Evolutionary conservation across 257 asterid species (phyloP), one percentile per base, ranked within the genome.

Genomic region (Solanum arcanum): DNA sequence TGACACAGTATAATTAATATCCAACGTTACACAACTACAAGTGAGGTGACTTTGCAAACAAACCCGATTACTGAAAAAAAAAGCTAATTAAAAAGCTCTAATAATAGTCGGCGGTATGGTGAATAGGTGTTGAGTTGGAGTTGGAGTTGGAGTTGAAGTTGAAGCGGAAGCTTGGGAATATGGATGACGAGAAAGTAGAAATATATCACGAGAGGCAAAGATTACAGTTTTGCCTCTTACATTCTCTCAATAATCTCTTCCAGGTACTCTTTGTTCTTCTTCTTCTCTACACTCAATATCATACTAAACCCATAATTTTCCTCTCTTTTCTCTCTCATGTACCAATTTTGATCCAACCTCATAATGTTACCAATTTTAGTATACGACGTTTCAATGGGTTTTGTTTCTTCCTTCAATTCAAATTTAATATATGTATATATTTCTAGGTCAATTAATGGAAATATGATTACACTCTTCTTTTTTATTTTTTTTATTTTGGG

Each of bases 161-260:
- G 64, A 56, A 56, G 64, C 5, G 9, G 42, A 39, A 41, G 44
- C 12, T 37, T 37, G 39, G 39, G 39, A 37, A 16, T 86, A 95
- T 93, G 98, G 96, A 92, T 87, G 81, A 60, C 14, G 89, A 88
- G 73, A 88, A 33, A 91, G 86, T 83, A 8, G 49, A 39, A 83
- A 84, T 97, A 86, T 97, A 95, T 89, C 99, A 97, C 83, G 99
- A 97, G 92, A 94, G 89, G 91, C 99, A 97, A 87, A 95, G 86
- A 84, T 90, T 95, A 41, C 99, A 97, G 83, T 90, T 94, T 83
- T 97, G 99, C 91, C 93, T 95, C 87, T 86, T 95, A 75, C 99
- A 97, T 88, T 87, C 98, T 89, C 98, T 97, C 92, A 97, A 97
- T 91, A 97, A 95, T 91, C 94, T 97, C 86, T 94, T 94, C 91